A percentile compares a stretch with the other conserved stretches of the same genome.
Evolutionary conservation across 2,329 filamentous ascomycete species (phyloP).

Genomic region (Exophiala sp.): DNA sequence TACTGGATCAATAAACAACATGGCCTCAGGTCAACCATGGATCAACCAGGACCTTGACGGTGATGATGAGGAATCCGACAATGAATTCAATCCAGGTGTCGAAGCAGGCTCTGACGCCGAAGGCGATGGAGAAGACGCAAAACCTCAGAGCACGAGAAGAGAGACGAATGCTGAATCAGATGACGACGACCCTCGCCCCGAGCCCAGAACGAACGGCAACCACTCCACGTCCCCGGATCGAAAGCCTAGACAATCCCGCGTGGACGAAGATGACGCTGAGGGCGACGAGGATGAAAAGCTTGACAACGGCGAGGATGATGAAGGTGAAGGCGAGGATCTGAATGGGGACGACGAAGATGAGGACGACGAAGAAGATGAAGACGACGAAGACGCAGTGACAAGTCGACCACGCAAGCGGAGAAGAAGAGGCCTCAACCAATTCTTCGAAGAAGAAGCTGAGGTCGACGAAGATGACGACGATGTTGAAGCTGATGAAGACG

Average conservation of each 20-base stretch:
- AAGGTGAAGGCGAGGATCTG: constrained; percentile 37
- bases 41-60: constrained; percentile 49
- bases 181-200: constrained; percentile 21
- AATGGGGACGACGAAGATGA: constrained; percentile 51
- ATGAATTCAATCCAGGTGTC: constrained; percentile 82
- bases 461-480: constrained; percentile 92
- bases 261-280: constrained; percentile 48
- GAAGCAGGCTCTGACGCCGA: constrained; percentile 72
- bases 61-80: constrained; percentile 65
- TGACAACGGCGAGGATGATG: constrained; percentile 43
- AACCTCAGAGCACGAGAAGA: constrained; percentile 23
- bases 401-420: constrained; percentile 73
- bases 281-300: constrained; percentile 40
- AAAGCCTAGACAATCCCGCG: constrained; percentile 32
- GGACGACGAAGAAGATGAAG: constrained; percentile 57
- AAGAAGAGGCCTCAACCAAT: constrained; percentile 71
- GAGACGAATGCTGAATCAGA: constrained; percentile 20
- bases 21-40: constrained; percentile 39
- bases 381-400: constrained; percentile 37
- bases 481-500: constrained; percentile 83
- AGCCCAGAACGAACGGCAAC: constrained; percentile 11
- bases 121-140: constrained; percentile 37
- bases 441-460: constrained; percentile 97
- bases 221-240: constrained; percentile 10
- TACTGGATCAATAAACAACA: background rate